phyloP scores from a whole-genome alignment of 1,139 yeast species.

The Candida pseudoviswanathii region DNA sequence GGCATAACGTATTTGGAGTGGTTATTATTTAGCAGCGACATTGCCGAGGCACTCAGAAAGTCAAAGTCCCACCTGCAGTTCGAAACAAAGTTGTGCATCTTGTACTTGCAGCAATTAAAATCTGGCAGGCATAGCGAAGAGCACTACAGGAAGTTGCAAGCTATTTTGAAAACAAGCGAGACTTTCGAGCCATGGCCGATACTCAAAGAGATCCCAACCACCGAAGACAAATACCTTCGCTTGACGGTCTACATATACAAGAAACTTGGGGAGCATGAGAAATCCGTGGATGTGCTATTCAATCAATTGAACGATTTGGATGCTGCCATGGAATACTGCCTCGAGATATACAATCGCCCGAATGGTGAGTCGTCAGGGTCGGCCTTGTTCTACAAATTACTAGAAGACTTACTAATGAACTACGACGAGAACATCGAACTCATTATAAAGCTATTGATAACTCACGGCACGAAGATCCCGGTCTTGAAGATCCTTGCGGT shows the following conservation, averaged over 20 bases:
- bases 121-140: conserved; percentile 16
- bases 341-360: conserved; percentile 45
- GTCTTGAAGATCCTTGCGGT: conserved; percentile 49
- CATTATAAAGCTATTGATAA: conserved; percentile 45
- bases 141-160: conserved; percentile 37
- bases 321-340: conserved; percentile 63
- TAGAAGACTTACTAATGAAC: conserved; percentile 41
- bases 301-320: conserved; percentile 59
- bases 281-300: conserved; percentile 65
- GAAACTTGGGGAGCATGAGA: conserved; percentile 61
- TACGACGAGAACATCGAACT: conserved; percentile 32
- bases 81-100: conserved; percentile 55
- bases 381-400: conserved; percentile 35
- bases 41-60: conserved; percentile 44
- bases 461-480: conserved; percentile 59
- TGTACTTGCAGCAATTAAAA: conserved; percentile 50
- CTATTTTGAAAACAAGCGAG: conserved; percentile 36
- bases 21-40: conserved; percentile 44
- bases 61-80: conserved; percentile 30
- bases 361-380: conserved; percentile 42
- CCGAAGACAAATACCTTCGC: conserved; percentile 35
- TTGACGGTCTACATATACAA: conserved; percentile 62
- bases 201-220: conserved; percentile 39
- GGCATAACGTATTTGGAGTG: conserved; percentile 65
- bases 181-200: conserved; percentile 52